A percentile compares a stretch with the other conserved stretches of the same genome.
phyloP scores from a whole-genome alignment of 1,284 basidiomycete species.

The Trichosporon ovoides region DNA sequence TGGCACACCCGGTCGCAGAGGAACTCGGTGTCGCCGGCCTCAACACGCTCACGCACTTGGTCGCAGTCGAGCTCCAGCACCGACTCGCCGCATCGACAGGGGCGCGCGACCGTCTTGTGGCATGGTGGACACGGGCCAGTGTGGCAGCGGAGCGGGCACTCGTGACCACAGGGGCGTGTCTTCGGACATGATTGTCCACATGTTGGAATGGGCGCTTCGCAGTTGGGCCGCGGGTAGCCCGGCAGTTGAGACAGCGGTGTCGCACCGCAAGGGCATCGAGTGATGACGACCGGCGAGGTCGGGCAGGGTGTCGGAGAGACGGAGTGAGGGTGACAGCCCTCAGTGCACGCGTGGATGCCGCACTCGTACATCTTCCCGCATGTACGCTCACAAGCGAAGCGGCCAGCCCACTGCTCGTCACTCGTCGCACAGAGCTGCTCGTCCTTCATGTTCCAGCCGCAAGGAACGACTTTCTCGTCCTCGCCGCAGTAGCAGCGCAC shows the following conservation, averaged over 20 bases:
- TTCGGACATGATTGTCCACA: conserved; percentile 67
- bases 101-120: conserved; percentile 59
- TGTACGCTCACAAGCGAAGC: conserved; percentile 59
- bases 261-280: conserved; percentile 75
- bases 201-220: conserved; percentile 70
- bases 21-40: conserved; percentile 55
- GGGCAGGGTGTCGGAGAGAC: conserved; percentile 61
- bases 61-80: conserved; percentile 54
- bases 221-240: conserved; percentile 55
- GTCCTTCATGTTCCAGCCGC: conserved; percentile 57
- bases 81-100: conserved; percentile 73
- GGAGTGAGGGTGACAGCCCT: conserved; percentile 65
- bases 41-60: conserved; percentile 43
- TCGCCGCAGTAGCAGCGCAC: conserved; percentile 73
- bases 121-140: conserved; percentile 65
- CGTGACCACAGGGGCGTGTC: conserved; percentile 61
- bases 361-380: conserved; percentile 73
- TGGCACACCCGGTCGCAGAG: conserved; percentile 71
- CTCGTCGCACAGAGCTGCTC: conserved; percentile 34
- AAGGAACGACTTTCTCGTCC: conserved; percentile 57
- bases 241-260: conserved; percentile 52
- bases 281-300: conserved; percentile 61
- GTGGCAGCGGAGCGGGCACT: conserved; percentile 58
- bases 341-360: conserved; percentile 63
- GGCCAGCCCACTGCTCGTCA: conserved; percentile 59